Conservation (phyloP, 2,329 filamentous ascomycete genomes). For the Cercospora berteroae region DNA sequence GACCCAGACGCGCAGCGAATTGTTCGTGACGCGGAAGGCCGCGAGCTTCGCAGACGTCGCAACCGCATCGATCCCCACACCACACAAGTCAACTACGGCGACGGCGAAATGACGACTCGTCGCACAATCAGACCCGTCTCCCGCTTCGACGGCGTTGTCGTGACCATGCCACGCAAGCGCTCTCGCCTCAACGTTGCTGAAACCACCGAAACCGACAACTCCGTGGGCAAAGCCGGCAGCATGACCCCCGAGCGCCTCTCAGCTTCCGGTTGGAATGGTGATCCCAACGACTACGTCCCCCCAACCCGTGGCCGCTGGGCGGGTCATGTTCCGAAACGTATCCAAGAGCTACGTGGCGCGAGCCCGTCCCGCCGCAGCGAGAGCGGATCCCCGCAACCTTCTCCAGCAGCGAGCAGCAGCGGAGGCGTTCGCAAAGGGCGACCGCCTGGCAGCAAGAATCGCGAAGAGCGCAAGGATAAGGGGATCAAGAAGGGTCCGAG, state of each 20-base stretch:
- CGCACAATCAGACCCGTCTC: conserved; percentile 31
- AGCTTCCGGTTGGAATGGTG: conserved; percentile 19
- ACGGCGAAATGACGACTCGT: conserved; percentile 29
- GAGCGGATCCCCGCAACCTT: conserved; percentile 20
- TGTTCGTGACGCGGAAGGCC: conserved; percentile 46
- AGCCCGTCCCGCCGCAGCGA: conserved; percentile 32
- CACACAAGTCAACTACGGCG: conserved; percentile 32
- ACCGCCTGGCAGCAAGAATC: conserved; percentile 49
- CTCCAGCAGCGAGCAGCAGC: conserved; percentile 7
- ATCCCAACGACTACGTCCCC: conserved; percentile 25
- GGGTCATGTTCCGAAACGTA: conserved; percentile 42
- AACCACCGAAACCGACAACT: conserved; percentile 13
- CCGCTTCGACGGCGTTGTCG: conserved; percentile 33
- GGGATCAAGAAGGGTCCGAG: conserved; percentile 52
- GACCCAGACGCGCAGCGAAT: conserved; percentile 56
- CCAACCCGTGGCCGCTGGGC: conserved; percentile 34
- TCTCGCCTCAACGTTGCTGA: conserved; percentile 21
- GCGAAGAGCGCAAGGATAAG: conserved; percentile 46
- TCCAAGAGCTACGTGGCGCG: conserved; percentile 48
- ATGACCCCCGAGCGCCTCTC: conserved; percentile 28
- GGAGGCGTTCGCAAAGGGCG: conserved; percentile 36
- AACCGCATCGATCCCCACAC: conserved; percentile 25
- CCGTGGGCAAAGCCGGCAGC: conserved; percentile 16
- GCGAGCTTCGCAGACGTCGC: conserved; percentile 48
- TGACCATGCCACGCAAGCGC: conserved; percentile 29